Percentiles rank a stretch among this genome's conserved stretches.
phyloP scores from a whole-genome alignment of 2,329 filamentous ascomycete genomes.

The Aphanoascus verrucosus region DNA sequence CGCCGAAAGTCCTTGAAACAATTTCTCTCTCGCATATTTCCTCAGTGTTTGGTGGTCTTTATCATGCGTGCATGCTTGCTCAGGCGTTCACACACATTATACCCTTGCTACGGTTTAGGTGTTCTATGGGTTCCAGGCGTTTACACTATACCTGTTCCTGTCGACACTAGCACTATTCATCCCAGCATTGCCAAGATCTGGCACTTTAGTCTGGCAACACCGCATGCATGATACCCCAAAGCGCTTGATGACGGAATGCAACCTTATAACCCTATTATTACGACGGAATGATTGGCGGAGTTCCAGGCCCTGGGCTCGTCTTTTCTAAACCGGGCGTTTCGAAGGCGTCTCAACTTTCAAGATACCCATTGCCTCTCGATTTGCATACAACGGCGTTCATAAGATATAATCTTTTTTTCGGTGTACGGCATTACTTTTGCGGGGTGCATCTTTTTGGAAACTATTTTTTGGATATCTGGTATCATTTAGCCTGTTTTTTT shows the following conservation, averaged over 20 bases:
- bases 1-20: neutral
- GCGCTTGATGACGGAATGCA: conserved; percentile 3
- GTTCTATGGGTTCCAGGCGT: neutral
- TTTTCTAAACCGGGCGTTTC: neutral
- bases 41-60: conserved; percentile 6
- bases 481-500: neutral
- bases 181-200: neutral
- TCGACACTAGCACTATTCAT: neutral
- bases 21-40: neutral
- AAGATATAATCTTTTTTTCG: neutral
- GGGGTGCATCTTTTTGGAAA: neutral
- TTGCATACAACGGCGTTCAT: conserved; percentile 2
- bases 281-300: conserved; percentile 1
- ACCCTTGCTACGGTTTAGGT: neutral
- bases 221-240: conserved; percentile 10
- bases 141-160: neutral
- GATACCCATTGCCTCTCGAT: neutral
- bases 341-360: neutral
- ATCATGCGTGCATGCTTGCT: conserved; percentile 9
- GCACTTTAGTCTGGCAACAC: neutral
- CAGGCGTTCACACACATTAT: neutral
- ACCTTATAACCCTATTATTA: conserved; percentile 1
- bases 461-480: neutral
- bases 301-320: neutral
- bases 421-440: neutral